A percentile compares a stretch with the other conserved stretches of the same genome.
These are phyloP conservation scores for Neopestalotiopsis sp. DNA, from an alignment of 2,329 filamentous ascomycete genomes.

Conservation along the genomic window DNA sequence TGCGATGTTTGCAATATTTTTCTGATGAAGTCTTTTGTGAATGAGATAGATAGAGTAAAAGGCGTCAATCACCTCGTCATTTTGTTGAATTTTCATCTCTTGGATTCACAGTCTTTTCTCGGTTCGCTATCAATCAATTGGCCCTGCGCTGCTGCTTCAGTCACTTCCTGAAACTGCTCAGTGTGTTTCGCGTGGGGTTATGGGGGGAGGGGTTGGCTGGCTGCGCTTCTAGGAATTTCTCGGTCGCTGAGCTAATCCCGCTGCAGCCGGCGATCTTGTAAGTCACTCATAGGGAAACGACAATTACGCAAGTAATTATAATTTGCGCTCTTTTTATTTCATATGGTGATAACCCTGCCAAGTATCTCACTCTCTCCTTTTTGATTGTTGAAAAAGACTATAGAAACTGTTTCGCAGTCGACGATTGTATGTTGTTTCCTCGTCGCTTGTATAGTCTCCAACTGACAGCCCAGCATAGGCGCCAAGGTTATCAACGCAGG, in stretches of 20 bases:
- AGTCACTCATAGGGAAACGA: neutral
- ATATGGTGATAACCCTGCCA: neutral
- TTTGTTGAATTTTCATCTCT: neutral
- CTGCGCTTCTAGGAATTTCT: neutral
- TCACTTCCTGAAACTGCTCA: conserved; percentile 8
- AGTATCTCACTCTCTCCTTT: neutral
- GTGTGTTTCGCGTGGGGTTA: conserved; percentile 6
- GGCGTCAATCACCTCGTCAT: neutral
- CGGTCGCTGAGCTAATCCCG: neutral
- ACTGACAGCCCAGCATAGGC: neutral
- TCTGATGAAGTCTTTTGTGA: neutral
- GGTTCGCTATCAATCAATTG: neutral
- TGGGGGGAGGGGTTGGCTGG: neutral
- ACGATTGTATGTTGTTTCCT: neutral
- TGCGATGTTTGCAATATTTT: neutral
- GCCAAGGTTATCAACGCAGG: conserved; percentile 12
- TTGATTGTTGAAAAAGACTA: neutral
- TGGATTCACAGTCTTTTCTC: neutral
- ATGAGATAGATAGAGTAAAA: neutral
- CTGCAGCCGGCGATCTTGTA: neutral
- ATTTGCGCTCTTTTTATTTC: neutral
- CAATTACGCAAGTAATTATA: neutral
- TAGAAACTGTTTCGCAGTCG: neutral
- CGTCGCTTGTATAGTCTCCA: neutral
- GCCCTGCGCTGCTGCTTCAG: neutral